These are phyloP conservation scores for Microdochium trichocladiopsis DNA, from an alignment of 2,329 filamentous ascomycete species.

Conservation along the genomic window DNA sequence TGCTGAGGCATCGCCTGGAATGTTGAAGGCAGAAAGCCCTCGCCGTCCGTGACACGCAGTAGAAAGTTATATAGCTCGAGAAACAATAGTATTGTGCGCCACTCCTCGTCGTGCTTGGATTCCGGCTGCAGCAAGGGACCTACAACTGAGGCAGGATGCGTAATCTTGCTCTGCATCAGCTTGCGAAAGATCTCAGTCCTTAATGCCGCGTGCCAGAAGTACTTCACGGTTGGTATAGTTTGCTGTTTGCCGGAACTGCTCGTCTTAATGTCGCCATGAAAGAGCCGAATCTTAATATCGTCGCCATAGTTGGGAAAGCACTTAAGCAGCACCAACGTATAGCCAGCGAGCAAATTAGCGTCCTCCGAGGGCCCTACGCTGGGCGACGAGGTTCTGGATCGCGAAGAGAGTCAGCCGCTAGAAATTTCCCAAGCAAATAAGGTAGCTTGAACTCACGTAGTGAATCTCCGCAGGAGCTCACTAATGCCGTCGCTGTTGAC, in stretches of 20 bases:
- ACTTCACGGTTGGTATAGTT: constrained; percentile 63
- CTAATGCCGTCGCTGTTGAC: constrained; percentile 72
- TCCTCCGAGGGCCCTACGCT: constrained; percentile 38
- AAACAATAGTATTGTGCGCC: constrained; percentile 84
- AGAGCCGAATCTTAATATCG: constrained; percentile 92
- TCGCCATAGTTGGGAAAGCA: constrained; percentile 78
- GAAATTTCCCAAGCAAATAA: constrained; percentile 9
- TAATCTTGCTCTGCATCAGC: constrained; percentile 21
- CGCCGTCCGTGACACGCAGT: constrained; percentile 87
- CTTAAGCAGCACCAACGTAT: constrained; percentile 75
- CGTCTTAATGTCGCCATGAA: constrained; percentile 59
- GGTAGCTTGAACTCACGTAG: constrained; percentile 25
- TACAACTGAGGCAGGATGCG: constrained; percentile 14
- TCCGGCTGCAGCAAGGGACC: constrained; percentile 18
- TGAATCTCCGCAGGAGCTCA: constrained; percentile 41
- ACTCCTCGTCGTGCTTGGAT: constrained; percentile 55
- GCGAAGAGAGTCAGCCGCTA: constrained; percentile 8
- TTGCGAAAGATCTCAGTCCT: constrained; percentile 31
- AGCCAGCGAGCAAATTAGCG: constrained; percentile 73
- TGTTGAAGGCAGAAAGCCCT: constrained; percentile 76
- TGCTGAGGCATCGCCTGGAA: constrained; percentile 27
- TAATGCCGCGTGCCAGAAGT: constrained; percentile 67
- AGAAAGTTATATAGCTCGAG: constrained; percentile 92
- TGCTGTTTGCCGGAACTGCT: constrained; percentile 23
- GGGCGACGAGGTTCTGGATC: constrained; percentile 20